Percentiles rank a stretch among this genome's conserved stretches.
These are phyloP conservation scores for Colletotrichum tropicicola DNA, from an alignment of 2,329 filamentous ascomycete species.

Conservation along the genomic window DNA sequence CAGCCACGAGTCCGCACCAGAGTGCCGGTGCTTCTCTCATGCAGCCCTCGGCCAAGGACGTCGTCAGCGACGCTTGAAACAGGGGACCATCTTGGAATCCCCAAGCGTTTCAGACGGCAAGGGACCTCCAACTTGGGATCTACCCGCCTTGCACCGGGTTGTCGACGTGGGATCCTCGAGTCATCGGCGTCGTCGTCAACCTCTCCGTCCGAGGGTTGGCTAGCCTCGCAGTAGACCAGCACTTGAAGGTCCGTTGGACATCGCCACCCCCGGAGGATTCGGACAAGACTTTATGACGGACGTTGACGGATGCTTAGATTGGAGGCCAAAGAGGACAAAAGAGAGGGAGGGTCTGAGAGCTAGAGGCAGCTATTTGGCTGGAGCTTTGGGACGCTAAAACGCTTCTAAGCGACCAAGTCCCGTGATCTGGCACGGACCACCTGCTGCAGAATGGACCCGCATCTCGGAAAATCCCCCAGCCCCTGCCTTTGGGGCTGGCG, in stretches of 20 bases:
- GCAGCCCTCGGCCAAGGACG: slow-evolving; percentile 19
- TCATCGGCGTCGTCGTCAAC: slow-evolving; percentile 2
- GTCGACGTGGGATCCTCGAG: background rate
- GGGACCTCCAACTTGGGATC: background rate
- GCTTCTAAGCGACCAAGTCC: background rate
- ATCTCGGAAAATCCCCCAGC: too few species aligned
- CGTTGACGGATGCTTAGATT: slow-evolving; percentile 15
- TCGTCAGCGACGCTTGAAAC: slow-evolving; percentile 24
- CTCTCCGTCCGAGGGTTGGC: background rate
- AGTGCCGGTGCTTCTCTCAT: background rate
- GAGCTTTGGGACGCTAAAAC: slow-evolving; percentile 14
- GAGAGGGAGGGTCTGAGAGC: background rate
- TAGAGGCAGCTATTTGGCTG: background rate
- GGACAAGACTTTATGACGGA: background rate
- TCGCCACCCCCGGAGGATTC: background rate
- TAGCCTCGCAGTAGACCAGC: slow-evolving; percentile 13
- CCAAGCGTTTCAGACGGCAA: slow-evolving; percentile 25
- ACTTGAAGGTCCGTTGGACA: background rate
- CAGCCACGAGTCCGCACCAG: slow-evolving; percentile 3
- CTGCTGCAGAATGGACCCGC: background rate
- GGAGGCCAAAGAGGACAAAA: background rate
- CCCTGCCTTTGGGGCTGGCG: too few species aligned
- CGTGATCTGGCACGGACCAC: slow-evolving; percentile 16
- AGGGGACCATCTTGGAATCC: slow-evolving; percentile 21
- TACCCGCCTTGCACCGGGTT: background rate